Evolutionary conservation across 2,329 filamentous ascomycete species (phyloP).

Genomic region (Cadophora luteo-olivacea): DNA sequence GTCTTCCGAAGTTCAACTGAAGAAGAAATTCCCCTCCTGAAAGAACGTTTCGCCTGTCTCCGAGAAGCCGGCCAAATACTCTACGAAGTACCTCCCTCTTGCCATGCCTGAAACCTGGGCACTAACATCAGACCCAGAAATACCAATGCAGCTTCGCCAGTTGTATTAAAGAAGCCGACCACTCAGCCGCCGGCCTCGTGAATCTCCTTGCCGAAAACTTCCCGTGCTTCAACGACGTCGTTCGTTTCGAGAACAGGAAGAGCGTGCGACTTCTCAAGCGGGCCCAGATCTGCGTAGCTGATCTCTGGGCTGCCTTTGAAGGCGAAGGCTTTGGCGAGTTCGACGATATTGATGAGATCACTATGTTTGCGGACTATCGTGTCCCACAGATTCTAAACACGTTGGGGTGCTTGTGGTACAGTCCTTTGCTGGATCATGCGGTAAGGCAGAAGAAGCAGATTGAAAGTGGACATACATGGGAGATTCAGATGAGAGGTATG

Average conservation of each 20-base stretch:
- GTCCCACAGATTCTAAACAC: conserved; percentile 91
- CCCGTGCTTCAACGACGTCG: conserved; percentile 84
- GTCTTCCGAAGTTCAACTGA: conserved; percentile 88
- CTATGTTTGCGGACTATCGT: conserved; percentile 98
- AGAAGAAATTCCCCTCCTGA: conserved; percentile 85
- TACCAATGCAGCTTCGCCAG: conserved; percentile 78
- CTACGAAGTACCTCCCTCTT: conserved; percentile 64
- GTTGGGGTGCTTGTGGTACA: conserved; percentile 83
- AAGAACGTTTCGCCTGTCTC: conserved; percentile 78
- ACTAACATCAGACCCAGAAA: conserved; percentile 55
- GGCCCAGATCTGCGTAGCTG: conserved; percentile 94
- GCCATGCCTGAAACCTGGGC: not conserved
- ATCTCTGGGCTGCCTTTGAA: conserved; percentile 95
- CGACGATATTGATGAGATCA: conserved; percentile 90
- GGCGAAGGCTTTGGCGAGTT: conserved; percentile 82
- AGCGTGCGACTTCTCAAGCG: conserved; percentile 87
- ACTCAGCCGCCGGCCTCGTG: conserved; percentile 84
- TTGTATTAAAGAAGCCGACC: conserved; percentile 74
- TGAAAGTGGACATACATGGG: conserved; percentile 76
- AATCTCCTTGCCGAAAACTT: conserved; percentile 86
- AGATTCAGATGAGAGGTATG: conserved; percentile 83
- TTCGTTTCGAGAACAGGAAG: conserved; percentile 72
- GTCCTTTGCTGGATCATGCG: conserved; percentile 75
- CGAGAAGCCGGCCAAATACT: conserved; percentile 84
- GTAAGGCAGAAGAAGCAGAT: conserved; percentile 71